A percentile compares a stretch with the other conserved stretches of the same genome.
Conservation (phyloP, 1,139 yeast genomes). For the Hemisphaericaspora subhashii region DNA sequence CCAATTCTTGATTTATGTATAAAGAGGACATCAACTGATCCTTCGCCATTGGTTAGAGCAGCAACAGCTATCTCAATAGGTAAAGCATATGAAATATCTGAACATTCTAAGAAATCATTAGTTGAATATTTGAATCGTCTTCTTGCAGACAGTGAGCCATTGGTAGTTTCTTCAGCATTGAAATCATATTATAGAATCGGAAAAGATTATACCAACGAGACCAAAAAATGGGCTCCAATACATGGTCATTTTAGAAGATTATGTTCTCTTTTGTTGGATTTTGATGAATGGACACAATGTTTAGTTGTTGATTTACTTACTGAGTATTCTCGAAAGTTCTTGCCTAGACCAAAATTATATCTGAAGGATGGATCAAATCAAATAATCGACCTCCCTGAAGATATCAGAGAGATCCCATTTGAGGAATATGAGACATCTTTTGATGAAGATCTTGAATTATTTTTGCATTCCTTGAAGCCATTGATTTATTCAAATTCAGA, state of each 20-base stretch:
- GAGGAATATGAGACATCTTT: constrained; percentile 38
- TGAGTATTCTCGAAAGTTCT: constrained; percentile 61
- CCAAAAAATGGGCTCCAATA: constrained; percentile 59
- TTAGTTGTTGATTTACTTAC: constrained; percentile 61
- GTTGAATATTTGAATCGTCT: constrained; percentile 51
- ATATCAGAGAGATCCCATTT: constrained; percentile 28
- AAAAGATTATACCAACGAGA: constrained; percentile 23
- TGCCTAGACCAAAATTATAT: constrained; percentile 51
- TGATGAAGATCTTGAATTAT: constrained; percentile 58
- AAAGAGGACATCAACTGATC: constrained; percentile 67
- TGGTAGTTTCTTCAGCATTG: constrained; percentile 72
- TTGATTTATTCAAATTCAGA: constrained; percentile 55
- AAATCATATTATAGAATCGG: constrained; percentile 53
- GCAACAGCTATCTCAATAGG: constrained; percentile 79
- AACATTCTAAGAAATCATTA: constrained; percentile 37
- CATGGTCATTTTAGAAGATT: constrained; percentile 72
- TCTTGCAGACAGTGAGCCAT: constrained; percentile 60
- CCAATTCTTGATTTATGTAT: constrained; percentile 78
- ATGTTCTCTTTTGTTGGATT: constrained; percentile 50
- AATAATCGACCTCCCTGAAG: constrained; percentile 41
- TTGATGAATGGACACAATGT: constrained; percentile 81
- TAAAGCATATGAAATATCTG: constrained; percentile 54
- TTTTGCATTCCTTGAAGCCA: constrained; percentile 46
- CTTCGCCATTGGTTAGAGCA: constrained; percentile 74
- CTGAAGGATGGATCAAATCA: constrained; percentile 24